Base-by-base conservation (phyloP, 1,284 basidiomycete genomes). In the Ganoderma leucocontextum region DNA sequence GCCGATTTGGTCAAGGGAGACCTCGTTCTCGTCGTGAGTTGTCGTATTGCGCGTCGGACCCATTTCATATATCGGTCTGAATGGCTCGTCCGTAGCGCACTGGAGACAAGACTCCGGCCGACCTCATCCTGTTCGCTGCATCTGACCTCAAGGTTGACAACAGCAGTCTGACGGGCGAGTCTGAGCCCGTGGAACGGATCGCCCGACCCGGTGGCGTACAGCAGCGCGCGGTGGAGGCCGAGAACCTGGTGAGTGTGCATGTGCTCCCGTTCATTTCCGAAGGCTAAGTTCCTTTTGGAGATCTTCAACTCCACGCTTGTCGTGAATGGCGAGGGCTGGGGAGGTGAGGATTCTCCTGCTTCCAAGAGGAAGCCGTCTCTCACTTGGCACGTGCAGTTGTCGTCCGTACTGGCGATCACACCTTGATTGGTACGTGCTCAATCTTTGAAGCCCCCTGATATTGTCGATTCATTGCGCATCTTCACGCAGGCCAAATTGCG, bases 41-140 rank as follows among this genome's bases (percentile, higher is more conserved):
- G 41, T 22, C 42, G 9, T 15, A 35, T 36, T 57, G 15, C 55
- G 15, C n/a, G 0, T n/a, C 29, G 17, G 33, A 19, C 15, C 5
- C 55, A 12, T n/a, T 36, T n/a, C 55, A n/a, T 57, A 35, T 36
- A 19, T 29, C 1, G 6, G 53, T 35, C 33, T 55, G 33, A 35
- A 19, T 57, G 55, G 17, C 55, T 19, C 15, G 55, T 36, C 55
- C 3, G n/a, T 44, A 89, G 88, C 85, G 89, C 62, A 85, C 83
- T 67, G 90, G 90, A 61, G 89, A 91, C 79, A 91, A 91, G 81
- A 90, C 88, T 4, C 90, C 90, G 0, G 90, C 90, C 19, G 90
- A 91, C 76, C 77, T 91, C 57, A 75, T 91, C 39, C 67, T 91
- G 7, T 89, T 90, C 72, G 82, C 86, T 6, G 77, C 88, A 0